Conservation (phyloP, 495 filamentous ascomycete species). For the Neurospora sp. region DNA sequence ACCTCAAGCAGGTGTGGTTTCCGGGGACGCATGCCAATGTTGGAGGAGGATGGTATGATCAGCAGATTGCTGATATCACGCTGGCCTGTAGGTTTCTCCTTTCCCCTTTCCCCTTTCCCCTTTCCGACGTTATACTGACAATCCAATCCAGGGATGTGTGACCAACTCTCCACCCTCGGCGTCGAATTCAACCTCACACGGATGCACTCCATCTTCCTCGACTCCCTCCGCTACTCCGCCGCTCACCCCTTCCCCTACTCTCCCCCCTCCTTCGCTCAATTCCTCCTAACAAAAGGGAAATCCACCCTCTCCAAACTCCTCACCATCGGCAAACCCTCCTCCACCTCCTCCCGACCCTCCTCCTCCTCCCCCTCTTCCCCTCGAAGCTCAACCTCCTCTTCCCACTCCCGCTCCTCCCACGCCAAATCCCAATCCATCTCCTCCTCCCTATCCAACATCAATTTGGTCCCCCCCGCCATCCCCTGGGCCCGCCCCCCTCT, state of each 20-base stretch:
- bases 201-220: conserved; percentile 15
- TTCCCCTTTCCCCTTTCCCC: background rate
- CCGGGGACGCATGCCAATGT: conserved; percentile 55
- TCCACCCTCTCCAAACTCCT: conserved; percentile 4
- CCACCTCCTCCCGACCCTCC: background rate
- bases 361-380: background rate
- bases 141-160: conserved; percentile 23
- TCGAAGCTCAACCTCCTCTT: background rate
- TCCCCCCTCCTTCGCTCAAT: conserved; percentile 1
- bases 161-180: conserved; percentile 23
- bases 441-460: background rate
- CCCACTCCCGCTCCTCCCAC: background rate
- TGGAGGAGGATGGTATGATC: conserved; percentile 39
- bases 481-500: background rate
- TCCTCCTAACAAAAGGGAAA: conserved; percentile 8
- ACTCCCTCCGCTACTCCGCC: conserved; percentile 20
- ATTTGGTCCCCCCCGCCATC: background rate
- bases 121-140: background rate
- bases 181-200: conserved; percentile 22
- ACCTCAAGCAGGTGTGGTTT: conserved; percentile 63
- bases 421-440: background rate
- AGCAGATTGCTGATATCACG: conserved; percentile 22
- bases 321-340: background rate
- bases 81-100: conserved; percentile 17
- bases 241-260: conserved; percentile 22